These are phyloP conservation scores for Naganishia friedmannii DNA, from an alignment of 768 basidiomycete genomes.

Conservation along the genomic window DNA sequence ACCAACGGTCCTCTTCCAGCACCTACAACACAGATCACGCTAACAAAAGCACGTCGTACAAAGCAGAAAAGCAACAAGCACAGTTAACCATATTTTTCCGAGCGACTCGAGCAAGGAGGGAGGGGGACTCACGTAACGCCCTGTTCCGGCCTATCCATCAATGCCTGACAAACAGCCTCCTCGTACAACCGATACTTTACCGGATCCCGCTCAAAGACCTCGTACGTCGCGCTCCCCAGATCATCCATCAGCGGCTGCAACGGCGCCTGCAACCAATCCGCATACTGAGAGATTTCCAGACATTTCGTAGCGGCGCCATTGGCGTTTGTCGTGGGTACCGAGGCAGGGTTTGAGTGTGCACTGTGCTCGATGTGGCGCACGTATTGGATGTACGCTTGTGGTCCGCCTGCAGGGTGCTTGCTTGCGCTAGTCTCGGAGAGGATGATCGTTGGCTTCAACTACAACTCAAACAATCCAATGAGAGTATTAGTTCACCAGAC, in stretches of 20 bases:
- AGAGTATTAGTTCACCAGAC: too few relatives aligned
- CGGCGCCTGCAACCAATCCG: slow-evolving; percentile 92
- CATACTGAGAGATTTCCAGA: slow-evolving; percentile 58
- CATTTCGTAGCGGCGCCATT: slow-evolving; percentile 10
- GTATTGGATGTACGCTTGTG: slow-evolving; percentile 85
- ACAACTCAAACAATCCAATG: too few relatives aligned
- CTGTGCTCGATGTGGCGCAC: slow-evolving; percentile 49
- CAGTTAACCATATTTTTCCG: neutral
- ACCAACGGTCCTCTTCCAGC: slow-evolving; percentile 94
- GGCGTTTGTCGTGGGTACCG: slow-evolving; percentile 25
- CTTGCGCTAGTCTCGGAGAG: slow-evolving; percentile 66
- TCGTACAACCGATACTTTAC: slow-evolving; percentile 95
- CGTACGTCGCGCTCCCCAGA: slow-evolving; percentile 88
- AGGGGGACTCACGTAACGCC: slow-evolving; percentile 62
- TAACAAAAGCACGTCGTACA: slow-evolving; percentile 46
- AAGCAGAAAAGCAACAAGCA: neutral
- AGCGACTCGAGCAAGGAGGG: neutral
- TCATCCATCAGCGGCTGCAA: slow-evolving; percentile 98
- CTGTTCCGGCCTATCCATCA: slow-evolving; percentile 66
- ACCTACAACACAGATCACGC: slow-evolving; percentile 84
- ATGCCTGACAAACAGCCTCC: slow-evolving; percentile 79
- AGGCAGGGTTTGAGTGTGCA: slow-evolving; percentile 28
- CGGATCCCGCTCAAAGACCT: slow-evolving; percentile 96
- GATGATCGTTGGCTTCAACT: slow-evolving; percentile 84
- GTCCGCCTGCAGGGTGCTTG: slow-evolving; percentile 75